phyloP scores from a whole-genome alignment of 768 basidiomycete genomes.

The Leucocoprinus leucothites region DNA sequence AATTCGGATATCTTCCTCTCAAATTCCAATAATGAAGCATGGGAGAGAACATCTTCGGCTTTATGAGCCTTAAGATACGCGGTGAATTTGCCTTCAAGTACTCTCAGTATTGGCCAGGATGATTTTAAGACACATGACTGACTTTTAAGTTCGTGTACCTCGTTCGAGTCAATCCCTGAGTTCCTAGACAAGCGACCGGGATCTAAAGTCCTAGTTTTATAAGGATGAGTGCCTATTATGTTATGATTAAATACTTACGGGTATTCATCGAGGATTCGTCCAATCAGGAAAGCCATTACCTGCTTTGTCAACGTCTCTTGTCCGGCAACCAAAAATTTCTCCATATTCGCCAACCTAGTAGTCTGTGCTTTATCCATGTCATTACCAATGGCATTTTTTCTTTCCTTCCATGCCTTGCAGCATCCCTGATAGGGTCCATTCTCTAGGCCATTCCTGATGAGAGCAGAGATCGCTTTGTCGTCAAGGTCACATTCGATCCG shows the following conservation, averaged over 20 bases:
- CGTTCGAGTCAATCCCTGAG: background rate
- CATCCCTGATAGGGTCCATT: background rate
- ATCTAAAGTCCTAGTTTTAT: background rate
- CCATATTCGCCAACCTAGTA: background rate
- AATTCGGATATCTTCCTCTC: background rate
- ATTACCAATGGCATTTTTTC: background rate
- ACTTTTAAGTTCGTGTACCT: background rate
- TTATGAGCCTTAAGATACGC: background rate
- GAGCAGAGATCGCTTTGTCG: background rate
- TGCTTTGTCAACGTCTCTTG: background rate
- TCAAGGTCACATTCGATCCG: conserved; percentile 5
- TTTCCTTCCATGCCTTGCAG: background rate
- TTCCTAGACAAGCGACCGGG: background rate
- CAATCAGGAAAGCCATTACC: conserved; percentile 1
- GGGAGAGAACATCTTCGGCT: background rate
- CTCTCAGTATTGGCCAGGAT: background rate
- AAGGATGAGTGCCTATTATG: background rate
- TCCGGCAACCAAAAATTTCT: background rate
- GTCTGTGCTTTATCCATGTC: background rate
- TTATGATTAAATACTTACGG: background rate
- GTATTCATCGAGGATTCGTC: background rate
- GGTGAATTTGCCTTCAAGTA: background rate
- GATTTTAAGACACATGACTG: background rate
- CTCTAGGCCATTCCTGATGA: conserved; percentile 3
- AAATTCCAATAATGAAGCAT: background rate